Base-by-base conservation (phyloP, 805 yeast genomes). In the Saccharomyces jurei region DNA sequence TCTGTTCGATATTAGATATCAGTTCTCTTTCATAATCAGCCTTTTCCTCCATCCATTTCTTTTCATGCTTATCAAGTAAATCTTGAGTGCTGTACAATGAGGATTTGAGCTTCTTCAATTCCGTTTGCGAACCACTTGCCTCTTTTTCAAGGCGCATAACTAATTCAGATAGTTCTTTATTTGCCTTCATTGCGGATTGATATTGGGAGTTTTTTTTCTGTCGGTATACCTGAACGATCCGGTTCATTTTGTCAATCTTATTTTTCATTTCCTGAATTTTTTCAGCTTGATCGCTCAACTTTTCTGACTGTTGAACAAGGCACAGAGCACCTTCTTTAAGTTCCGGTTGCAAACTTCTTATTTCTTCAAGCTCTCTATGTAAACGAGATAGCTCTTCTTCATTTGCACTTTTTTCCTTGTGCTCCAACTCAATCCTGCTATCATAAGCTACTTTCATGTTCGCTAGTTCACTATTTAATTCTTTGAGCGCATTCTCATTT, bases 401-500 rank as follows among this genome's bases (percentile, higher is more conserved):
- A 48, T 62, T 49, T 9, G 56, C 41, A 26, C 50, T 31, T 22
- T 63, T 68, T 48, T 67, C 68, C 2, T 58, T 41, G 28, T 60
- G 51, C 11, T 69, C 55, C 2, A 51, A 46, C 1, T 54, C 46
- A 9, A 65, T 59, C 11, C 59, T 57, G 2, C 50, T 53, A 17
- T 57, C 51, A 0, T 71, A 54, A 1, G 58, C 50, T 10, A 58
- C 56, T 58, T 76, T 78, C 58, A 68, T 77, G 48, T 68, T 69
- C 50, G 77, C 87, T 64, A 78, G 85, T 1, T 84, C 73, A 21
- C 72, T 71, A 30, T 81, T 82, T 55, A 87, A 72, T 49, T 77
- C 74, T 46, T 72, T 69, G 44, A 88, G 73, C 4, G 89, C 82
- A 52, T 79, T 81, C 63, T 88, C 95, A 3, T 89, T 81, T 13